Evolutionary conservation across 495 filamentous ascomycete species (phyloP).

Genomic region (Trichodelitschia bisporula): DNA sequence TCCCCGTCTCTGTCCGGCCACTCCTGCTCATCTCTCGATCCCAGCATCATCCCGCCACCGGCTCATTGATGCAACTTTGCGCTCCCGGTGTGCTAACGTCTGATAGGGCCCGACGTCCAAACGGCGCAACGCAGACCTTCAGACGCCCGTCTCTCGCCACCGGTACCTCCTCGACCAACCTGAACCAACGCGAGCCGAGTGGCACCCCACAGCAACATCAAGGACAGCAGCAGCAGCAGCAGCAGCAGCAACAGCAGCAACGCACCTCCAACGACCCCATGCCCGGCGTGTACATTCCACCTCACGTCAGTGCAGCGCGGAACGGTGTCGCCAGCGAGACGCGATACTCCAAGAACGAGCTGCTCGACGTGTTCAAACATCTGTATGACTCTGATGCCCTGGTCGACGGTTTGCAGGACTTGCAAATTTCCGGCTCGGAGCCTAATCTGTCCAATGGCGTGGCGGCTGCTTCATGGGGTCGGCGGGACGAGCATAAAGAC

Average conservation of each 20-base stretch:
- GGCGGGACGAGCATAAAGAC: slow-evolving; percentile 41
- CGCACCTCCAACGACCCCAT: too few relatives aligned
- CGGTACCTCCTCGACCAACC: slow-evolving; percentile 17
- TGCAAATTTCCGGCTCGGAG: slow-evolving; percentile 55
- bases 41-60: neutral
- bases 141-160: slow-evolving; percentile 56
- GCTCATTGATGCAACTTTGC: too few relatives aligned
- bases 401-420: slow-evolving; percentile 36
- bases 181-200: slow-evolving; percentile 25
- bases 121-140: slow-evolving; percentile 67
- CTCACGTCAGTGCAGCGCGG: slow-evolving; percentile 33
- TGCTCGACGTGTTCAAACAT: slow-evolving; percentile 47
- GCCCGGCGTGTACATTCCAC: slow-evolving; percentile 35
- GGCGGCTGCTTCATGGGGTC: slow-evolving; percentile 48
- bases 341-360: slow-evolving; percentile 63
- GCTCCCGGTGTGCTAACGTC: neutral
- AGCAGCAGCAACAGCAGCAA: too few relatives aligned
- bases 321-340: slow-evolving; percentile 29
- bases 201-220: slow-evolving; percentile 21
- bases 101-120: slow-evolving; percentile 41
- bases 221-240: too few relatives aligned
- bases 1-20: neutral
- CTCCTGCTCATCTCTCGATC: neutral
- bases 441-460: slow-evolving; percentile 38
- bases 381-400: slow-evolving; percentile 31